These are phyloP conservation scores for Diaporthe ilicicola DNA, from an alignment of 2,329 filamentous ascomycete species.

Conservation along the genomic window DNA sequence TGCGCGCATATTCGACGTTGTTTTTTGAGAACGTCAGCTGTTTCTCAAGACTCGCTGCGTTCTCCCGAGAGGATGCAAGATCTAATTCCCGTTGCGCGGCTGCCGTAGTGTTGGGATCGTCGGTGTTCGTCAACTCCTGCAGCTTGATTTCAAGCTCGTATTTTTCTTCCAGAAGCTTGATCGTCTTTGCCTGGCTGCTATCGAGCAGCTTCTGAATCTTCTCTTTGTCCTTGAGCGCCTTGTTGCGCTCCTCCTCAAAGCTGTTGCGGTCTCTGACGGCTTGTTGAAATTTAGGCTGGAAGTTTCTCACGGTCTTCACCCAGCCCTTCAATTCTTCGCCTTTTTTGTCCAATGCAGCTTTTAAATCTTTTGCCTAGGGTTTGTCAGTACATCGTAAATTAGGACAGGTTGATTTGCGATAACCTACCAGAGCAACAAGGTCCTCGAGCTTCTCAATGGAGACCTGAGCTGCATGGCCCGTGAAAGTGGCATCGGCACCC, in stretches of 20 bases:
- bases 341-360: slow-evolving; percentile 46
- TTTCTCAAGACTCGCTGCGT: slow-evolving; percentile 50
- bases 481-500: slow-evolving; percentile 35
- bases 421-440: slow-evolving; percentile 49
- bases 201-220: slow-evolving; percentile 47
- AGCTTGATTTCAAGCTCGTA: slow-evolving; percentile 48
- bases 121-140: slow-evolving; percentile 47
- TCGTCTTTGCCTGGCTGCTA: slow-evolving; percentile 47
- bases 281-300: slow-evolving; percentile 57
- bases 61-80: slow-evolving; percentile 49
- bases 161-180: slow-evolving; percentile 49
- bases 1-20: slow-evolving; percentile 65
- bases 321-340: slow-evolving; percentile 51
- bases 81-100: slow-evolving; percentile 52
- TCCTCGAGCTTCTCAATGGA: slow-evolving; percentile 46
- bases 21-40: slow-evolving; percentile 46
- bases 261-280: slow-evolving; percentile 60
- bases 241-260: slow-evolving; percentile 56
- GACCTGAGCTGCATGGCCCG: slow-evolving; percentile 35
- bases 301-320: slow-evolving; percentile 51
- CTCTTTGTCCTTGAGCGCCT: slow-evolving; percentile 47
- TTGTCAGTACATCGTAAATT: slow-evolving; percentile 24
- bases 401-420: background rate
- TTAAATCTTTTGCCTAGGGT: slow-evolving; percentile 47
- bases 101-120: slow-evolving; percentile 48